Percentiles rank a stretch among this genome's conserved stretches.
phyloP scores from a whole-genome alignment of 75 land plant species.

The Chamaecyparis obtusa region DNA sequence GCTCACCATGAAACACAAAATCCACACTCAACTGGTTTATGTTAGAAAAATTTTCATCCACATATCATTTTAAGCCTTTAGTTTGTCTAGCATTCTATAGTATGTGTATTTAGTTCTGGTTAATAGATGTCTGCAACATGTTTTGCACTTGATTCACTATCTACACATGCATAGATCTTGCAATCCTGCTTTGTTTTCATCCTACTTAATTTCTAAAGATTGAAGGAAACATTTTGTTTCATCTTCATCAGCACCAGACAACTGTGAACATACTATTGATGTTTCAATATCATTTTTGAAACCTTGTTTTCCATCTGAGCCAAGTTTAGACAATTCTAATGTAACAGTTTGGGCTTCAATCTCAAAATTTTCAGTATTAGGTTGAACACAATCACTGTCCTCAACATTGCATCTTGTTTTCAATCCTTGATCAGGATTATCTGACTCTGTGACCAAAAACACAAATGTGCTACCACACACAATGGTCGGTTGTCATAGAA shows the following conservation, averaged over 20 bases:
- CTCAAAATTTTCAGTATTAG: background rate
- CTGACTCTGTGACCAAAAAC: background rate
- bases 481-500: too few relatives aligned
- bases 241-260: background rate
- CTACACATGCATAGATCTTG: too few relatives aligned
- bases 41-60: too few relatives aligned
- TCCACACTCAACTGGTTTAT: background rate
- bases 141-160: too few relatives aligned
- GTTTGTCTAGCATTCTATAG: too few relatives aligned
- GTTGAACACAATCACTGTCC: background rate
- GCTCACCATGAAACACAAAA: background rate
- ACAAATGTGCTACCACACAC: too few relatives aligned
- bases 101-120: too few relatives aligned
- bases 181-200: too few relatives aligned
- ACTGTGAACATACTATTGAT: background rate
- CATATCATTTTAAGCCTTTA: too few relatives aligned
- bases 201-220: too few relatives aligned
- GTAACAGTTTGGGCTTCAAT: background rate
- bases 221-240: slow-evolving; percentile 1
- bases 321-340: background rate
- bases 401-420: background rate
- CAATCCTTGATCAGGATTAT: background rate
- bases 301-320: background rate
- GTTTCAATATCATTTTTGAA: background rate
- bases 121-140: too few relatives aligned